Percentiles rank a stretch among this genome's conserved stretches.
phyloP scores from a whole-genome alignment of 2,329 filamentous ascomycete genomes.

The Pezicula carpinea region DNA sequence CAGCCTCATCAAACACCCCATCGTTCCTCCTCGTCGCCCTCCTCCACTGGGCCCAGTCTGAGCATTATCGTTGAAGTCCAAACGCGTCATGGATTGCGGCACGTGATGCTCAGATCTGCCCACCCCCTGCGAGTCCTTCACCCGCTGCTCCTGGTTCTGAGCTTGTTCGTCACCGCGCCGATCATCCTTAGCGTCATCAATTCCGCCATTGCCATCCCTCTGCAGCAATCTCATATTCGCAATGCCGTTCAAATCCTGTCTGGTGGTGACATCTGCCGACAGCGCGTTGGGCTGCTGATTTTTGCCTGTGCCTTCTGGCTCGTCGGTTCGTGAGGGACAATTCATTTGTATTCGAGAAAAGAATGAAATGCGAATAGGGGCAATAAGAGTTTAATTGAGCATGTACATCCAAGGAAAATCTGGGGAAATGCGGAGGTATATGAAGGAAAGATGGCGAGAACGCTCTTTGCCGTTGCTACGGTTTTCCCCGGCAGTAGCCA shows the following conservation, averaged over 20 bases:
- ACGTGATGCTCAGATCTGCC: background rate
- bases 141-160: background rate
- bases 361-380: background rate
- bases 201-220: slow-evolving; percentile 33
- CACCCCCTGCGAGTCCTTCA: background rate
- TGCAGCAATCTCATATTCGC: slow-evolving; percentile 51
- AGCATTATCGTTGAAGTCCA: background rate
- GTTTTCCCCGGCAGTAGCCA: background rate
- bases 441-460: background rate
- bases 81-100: background rate
- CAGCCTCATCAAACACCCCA: background rate
- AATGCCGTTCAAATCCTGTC: slow-evolving; percentile 56
- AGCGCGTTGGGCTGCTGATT: slow-evolving; percentile 58
- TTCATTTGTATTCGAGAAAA: slow-evolving; percentile 48
- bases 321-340: slow-evolving; percentile 58
- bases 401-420: background rate
- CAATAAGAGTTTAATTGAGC: background rate
- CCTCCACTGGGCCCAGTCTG: background rate
- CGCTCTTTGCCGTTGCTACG: background rate
- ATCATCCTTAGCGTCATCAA: slow-evolving; percentile 18
- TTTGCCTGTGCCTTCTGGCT: slow-evolving; percentile 46
- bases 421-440: background rate
- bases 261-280: slow-evolving; percentile 55
- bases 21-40: background rate
- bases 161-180: background rate